Base-by-base conservation (phyloP, 108 stramenopile species). In the Conticribra weissflogii region DNA sequence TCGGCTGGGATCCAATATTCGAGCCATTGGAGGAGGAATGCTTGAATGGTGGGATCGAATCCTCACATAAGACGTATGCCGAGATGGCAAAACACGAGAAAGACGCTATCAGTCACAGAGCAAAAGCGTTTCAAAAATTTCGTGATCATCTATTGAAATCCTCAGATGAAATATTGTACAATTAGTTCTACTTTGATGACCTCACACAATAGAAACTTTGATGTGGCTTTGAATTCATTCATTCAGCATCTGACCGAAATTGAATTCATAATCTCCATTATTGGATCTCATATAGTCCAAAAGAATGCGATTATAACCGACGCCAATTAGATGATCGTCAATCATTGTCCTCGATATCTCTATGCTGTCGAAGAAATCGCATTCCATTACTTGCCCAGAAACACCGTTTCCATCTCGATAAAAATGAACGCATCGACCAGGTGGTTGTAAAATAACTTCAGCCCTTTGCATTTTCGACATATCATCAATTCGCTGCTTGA, bases 1-100 rank as follows among this genome's bases (percentile, higher is more conserved):
- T 97, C 69, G 96, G 96, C 0, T 97, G 97, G 97, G 96, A 97
- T 66, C 89, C 97, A 0, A 80, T 96, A 4, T 97, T 97, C 68
- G 72, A 94, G 71, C 94, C 95, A 8, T 62, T 82, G 1, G 91
- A 86, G 23, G 68, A 67, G 25, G 50, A 22, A 36, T 45, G 70
- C 36, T 12, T 41, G 36, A 41, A 12, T 9, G 36, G 36, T 41
- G 36, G 36, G 36, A 41, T 41, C 5, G 36, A 12, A 41, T 5
- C 36, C 36, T 41, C 8, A 12, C 36, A 41, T 31, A 85, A 71
- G 31, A 94, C 91, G 0, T 97, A 95, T 66, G 96, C 93, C 15
- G 96, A 97, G 84, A 94, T 97, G 95, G 65, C 55, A 44, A 89
- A 83, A 70, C 89, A 82, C 29, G 86, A 76, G 45, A 96, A 97